Base-by-base conservation (phyloP, 495 filamentous ascomycete genomes). In the Pseudotulostoma volvatum region DNA sequence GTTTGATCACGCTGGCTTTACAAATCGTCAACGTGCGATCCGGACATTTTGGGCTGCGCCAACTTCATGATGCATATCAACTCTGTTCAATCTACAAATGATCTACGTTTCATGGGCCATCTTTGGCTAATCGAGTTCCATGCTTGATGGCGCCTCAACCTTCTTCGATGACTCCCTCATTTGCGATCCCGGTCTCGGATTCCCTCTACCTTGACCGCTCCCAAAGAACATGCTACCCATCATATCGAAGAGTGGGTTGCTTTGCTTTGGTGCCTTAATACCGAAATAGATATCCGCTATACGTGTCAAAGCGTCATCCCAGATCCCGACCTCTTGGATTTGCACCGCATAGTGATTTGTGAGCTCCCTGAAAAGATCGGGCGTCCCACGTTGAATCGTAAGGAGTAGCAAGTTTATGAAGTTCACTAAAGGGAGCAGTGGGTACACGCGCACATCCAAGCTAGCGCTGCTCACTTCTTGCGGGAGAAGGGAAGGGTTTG, bases 281-380 rank as follows among this genome's bases (percentile, higher is more conserved):
- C 73, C 77, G 56, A 96, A 99, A 61, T 95, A 99, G 71, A 90
- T 87, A 68, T 96, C 87, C 31, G 81, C 90, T 45, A 96, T 76
- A 54, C 81, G 75, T 31, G 82, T 79, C 46, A 96, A 61, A 15
- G 81, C 72, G 52, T 90, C 85, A 31, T 85, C 79, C 85, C 90
- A 95, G 17, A 63, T 62, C 1, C 65, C 68, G 2, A 77, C 60
- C 44, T 94, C 92, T 42, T 69, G 71, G 28, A 96, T 70, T 38
- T 88, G 73, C 2, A 63, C 53, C 8, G 73, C 70, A 56, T 96
- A 97, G 51, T 94, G 88, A 13, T 66, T 73, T 48, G 73, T 77
- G 42, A 96, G 63, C 53, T 84, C 77, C 44, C 76, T 75, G 60
- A 81, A 96, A n/a, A 94, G 50, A 48, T 93, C 84, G 5, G 70